Evolutionary conservation across 2,329 filamentous ascomycete genomes (phyloP).

Genomic region (Ceratocystiopsis minuta): DNA sequence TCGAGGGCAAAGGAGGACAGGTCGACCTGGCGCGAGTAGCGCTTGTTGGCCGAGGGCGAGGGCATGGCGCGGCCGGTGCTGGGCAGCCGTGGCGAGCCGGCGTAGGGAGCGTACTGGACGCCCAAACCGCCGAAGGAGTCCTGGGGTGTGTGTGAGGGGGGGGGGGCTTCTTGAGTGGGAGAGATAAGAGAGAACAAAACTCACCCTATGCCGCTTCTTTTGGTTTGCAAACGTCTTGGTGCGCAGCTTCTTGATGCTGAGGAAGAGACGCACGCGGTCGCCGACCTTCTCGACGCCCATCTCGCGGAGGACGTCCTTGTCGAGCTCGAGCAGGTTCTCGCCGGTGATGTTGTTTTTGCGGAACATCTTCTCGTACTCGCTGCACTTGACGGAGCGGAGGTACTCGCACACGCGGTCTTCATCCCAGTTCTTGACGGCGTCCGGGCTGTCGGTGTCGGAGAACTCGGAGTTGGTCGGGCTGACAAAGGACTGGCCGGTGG

Average conservation of each 20-base stretch:
- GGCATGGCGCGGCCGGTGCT: conserved; percentile 24
- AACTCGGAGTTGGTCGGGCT: conserved; percentile 90
- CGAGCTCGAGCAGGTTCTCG: conserved; percentile 90
- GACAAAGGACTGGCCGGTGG: conserved; percentile 41
- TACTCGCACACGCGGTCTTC: conserved; percentile 86
- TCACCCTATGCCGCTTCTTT: conserved; percentile 69
- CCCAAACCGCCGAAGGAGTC: conserved; percentile 75
- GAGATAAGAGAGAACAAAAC: not conserved
- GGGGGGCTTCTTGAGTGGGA: conserved; percentile 3
- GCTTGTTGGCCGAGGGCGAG: conserved; percentile 33
- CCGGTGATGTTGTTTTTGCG: conserved; percentile 91
- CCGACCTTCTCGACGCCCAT: conserved; percentile 98
- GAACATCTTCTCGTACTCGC: conserved; percentile 76
- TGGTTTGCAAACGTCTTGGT: conserved; percentile 60
- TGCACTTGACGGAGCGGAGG: conserved; percentile 76
- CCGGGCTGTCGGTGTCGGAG: conserved; percentile 61
- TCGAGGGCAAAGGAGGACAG: conserved; percentile 23
- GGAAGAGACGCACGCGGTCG: conserved; percentile 79
- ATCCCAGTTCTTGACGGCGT: conserved; percentile 71
- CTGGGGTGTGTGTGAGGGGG: conserved; percentile 23
- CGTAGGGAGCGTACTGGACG: conserved; percentile 40
- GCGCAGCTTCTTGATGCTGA: conserved; percentile 67
- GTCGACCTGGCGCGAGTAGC: conserved; percentile 46
- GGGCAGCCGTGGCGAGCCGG: conserved; percentile 44
- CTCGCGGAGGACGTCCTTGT: conserved; percentile 89